Conservation (phyloP, 2,329 filamentous ascomycete genomes). For the Ophiostoma himal-ulmi region DNA sequence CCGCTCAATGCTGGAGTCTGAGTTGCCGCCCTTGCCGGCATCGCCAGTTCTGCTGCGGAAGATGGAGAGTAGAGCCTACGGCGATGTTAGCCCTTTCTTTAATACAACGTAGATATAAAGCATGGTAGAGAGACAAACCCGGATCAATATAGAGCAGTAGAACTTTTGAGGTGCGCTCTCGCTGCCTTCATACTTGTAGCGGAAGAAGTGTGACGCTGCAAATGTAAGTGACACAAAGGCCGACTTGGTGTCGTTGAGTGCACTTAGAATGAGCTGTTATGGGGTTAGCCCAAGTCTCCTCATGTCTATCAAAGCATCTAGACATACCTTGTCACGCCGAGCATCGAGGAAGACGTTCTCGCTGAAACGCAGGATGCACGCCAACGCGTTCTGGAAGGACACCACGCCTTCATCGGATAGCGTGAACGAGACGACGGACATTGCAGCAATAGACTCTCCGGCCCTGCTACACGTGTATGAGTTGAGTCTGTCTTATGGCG, state of each 20-base stretch:
- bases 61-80: slow-evolving; percentile 61
- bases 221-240: slow-evolving; percentile 70
- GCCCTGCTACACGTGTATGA: background rate
- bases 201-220: slow-evolving; percentile 61
- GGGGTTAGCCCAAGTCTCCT: background rate
- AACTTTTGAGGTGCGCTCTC: slow-evolving; percentile 54
- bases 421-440: slow-evolving; percentile 65
- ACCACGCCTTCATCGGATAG: slow-evolving; percentile 66
- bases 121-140: slow-evolving; percentile 39
- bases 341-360: slow-evolving; percentile 73
- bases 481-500: background rate
- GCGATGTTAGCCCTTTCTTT: background rate
- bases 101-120: too few species aligned
- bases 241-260: slow-evolving; percentile 74
- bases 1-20: slow-evolving; percentile 64
- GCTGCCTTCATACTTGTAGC: slow-evolving; percentile 59
- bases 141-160: slow-evolving; percentile 69
- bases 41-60: slow-evolving; percentile 63
- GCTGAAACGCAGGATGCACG: slow-evolving; percentile 72
- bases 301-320: background rate
- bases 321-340: slow-evolving; percentile 56
- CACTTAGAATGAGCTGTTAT: slow-evolving; percentile 61
- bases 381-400: slow-evolving; percentile 64
- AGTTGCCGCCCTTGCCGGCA: slow-evolving; percentile 50
- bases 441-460: slow-evolving; percentile 28